A percentile compares a stretch with the other conserved stretches of the same genome.
Evolutionary conservation across 2,329 filamentous ascomycete species (phyloP).

Genomic region (Emergomyces pasteurianus): DNA sequence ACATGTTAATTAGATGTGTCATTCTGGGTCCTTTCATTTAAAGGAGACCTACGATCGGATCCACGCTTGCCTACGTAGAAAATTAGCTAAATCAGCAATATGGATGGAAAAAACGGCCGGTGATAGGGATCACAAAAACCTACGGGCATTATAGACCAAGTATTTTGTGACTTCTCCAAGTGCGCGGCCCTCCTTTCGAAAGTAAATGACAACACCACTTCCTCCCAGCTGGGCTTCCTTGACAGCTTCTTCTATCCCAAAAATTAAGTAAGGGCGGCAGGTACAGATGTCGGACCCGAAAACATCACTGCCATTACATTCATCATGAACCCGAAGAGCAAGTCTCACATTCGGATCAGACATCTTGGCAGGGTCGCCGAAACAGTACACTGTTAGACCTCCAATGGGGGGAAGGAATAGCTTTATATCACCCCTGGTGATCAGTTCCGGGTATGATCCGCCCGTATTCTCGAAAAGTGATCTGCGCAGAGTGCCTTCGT

Average conservation of each 20-base stretch:
- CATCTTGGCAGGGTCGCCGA: constrained; percentile 90
- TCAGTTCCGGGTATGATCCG: constrained; percentile 90
- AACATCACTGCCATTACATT: constrained; percentile 94
- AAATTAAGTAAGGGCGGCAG: constrained; percentile 82
- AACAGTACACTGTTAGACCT: constrained; percentile 91
- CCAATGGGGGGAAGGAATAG: constrained; percentile 92
- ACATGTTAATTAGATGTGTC: constrained; percentile 49
- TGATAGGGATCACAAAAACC: constrained; percentile 17
- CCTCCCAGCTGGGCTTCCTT: constrained; percentile 93
- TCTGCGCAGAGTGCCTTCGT: constrained; percentile 75
- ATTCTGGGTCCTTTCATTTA: constrained; percentile 50
- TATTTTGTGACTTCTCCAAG: constrained; percentile 91
- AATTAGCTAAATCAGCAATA: not conserved
- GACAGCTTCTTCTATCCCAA: constrained; percentile 93
- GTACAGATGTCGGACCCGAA: constrained; percentile 98
- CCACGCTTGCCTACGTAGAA: constrained; percentile 22
- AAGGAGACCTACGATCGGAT: constrained; percentile 15
- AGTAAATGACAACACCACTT: constrained; percentile 93
- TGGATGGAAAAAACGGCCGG: not conserved
- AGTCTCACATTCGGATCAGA: constrained; percentile 70
- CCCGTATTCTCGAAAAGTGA: constrained; percentile 92
- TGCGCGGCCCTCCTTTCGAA: constrained; percentile 91
- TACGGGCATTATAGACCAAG: constrained; percentile 50
- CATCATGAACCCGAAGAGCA: constrained; percentile 73
- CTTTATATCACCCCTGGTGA: constrained; percentile 90